Evolutionary conservation across 129 eudicot genomes (phyloP).

Genomic region (Daucus carota): DNA sequence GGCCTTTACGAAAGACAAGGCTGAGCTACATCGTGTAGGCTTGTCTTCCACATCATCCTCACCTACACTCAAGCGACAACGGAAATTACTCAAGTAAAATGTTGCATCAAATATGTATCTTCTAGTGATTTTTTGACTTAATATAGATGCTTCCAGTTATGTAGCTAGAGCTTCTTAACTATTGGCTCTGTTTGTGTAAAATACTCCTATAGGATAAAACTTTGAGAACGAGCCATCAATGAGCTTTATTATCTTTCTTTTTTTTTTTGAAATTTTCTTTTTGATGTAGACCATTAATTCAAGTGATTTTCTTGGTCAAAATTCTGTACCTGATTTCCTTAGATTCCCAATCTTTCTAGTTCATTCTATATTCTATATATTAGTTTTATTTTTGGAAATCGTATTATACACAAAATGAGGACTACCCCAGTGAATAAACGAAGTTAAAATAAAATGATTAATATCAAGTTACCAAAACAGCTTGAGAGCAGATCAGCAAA

Average conservation of each 20-base stretch:
- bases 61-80: slow-evolving; percentile 22
- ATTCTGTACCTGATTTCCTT: neutral
- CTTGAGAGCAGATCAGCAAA: too few species aligned
- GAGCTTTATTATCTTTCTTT: too few species aligned
- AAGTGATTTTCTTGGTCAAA: neutral
- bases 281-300: neutral
- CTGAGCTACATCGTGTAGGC: slow-evolving; percentile 25
- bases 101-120: neutral
- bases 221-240: neutral
- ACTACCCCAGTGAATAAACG: too few species aligned
- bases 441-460: too few species aligned
- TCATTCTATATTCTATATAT: neutral
- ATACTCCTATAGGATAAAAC: neutral
- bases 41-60: slow-evolving; percentile 34
- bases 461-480: too few species aligned
- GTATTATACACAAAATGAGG: neutral
- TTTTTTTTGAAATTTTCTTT: neutral
- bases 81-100: slow-evolving; percentile 22
- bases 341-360: neutral
- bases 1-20: slow-evolving; percentile 63
- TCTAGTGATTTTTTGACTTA: neutral
- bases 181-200: slow-evolving; percentile 2
- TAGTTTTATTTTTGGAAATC: neutral
- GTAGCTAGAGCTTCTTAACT: slow-evolving; percentile 1
- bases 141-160: neutral